phyloP scores from a whole-genome alignment of 2,329 filamentous ascomycete genomes.

The Thielaviopsis populi region DNA sequence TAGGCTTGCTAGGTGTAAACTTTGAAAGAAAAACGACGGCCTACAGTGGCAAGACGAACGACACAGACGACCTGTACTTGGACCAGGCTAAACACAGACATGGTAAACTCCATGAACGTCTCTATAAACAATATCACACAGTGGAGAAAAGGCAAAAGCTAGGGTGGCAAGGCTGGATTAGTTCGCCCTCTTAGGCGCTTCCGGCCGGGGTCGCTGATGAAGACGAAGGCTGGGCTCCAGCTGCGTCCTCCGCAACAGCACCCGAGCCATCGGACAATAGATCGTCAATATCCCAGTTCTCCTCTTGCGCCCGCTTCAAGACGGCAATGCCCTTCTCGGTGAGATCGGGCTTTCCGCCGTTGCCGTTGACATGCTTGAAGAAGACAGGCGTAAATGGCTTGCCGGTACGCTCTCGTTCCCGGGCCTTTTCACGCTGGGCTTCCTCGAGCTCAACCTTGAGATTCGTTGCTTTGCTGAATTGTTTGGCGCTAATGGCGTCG shows the following conservation, averaged over 20 bases:
- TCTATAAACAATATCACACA: background rate
- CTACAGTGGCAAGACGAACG: background rate
- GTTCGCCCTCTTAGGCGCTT: background rate
- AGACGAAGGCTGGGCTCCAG: conserved; percentile 3
- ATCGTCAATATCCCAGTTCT: conserved; percentile 36
- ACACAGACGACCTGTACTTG: background rate
- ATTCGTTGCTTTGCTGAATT: conserved; percentile 69
- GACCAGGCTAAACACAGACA: background rate
- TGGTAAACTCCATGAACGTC: background rate
- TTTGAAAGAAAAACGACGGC: background rate
- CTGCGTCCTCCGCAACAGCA: conserved; percentile 10
- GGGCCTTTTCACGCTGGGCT: conserved; percentile 67
- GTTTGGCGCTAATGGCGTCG: conserved; percentile 65
- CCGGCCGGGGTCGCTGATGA: background rate
- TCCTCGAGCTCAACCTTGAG: conserved; percentile 90
- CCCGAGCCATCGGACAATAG: conserved; percentile 24
- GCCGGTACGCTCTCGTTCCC: conserved; percentile 56
- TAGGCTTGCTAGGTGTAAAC: background rate
- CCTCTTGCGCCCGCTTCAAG: conserved; percentile 37
- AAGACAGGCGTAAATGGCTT: conserved; percentile 74
- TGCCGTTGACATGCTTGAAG: conserved; percentile 50
- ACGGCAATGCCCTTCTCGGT: conserved; percentile 38
- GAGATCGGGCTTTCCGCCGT: conserved; percentile 40
- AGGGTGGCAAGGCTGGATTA: background rate
- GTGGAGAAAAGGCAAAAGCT: background rate